Base-by-base conservation (phyloP, 2,329 filamentous ascomycete species). In the Curvularia spicifera region DNA sequence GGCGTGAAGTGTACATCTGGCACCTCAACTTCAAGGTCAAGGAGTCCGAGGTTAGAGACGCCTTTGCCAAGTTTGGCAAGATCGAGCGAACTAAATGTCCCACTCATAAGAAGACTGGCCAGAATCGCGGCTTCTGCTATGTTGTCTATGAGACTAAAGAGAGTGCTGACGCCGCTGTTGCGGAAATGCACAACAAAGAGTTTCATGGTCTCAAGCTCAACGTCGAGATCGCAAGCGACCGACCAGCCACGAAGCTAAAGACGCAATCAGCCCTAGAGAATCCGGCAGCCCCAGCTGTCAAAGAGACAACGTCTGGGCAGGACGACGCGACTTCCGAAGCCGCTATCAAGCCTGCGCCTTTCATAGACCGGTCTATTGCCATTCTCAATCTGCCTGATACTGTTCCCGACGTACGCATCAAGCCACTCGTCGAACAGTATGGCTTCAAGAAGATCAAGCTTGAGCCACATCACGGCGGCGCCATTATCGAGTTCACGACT, bases 361-460 rank as follows among this genome's bases (percentile, higher is more conserved):
- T 74, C 22, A 58, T 61, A 33, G 85, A 88, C 49, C 88, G 92
- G 51, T 95, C 91, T 0, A 83, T 98, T 49, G 89, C 89, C 9
- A 81, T 99, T 28, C 86, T 97, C 78, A 90, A 93, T 61, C 81
- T 99, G 1, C 92, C 95, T 0, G 95, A 98, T 71, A 98, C 93
- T 0, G 87, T 98, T 69, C 97, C 96, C 64, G 91, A 96, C 70
- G 87, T 90, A 1, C 91, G 93, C 29, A 86, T 99, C 53, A 86
- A 86, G 44, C 83, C 87, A 0, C 80, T 96, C 2, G 87, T 90
- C 8, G 89, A 92, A 66, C 84, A 87, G 1, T 83, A 88, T 44
- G 93, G 92, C 0, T 82, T 97, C 24, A 82, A 88, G 63, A 94
- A 93, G 75, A 83, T 98, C 4, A 83, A 90, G 12, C 82, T 97